Percentiles rank a stretch among this genome's conserved stretches.
Evolutionary conservation across 768 basidiomycete genomes (phyloP).

Genomic region (Coprinopsis sp.): DNA sequence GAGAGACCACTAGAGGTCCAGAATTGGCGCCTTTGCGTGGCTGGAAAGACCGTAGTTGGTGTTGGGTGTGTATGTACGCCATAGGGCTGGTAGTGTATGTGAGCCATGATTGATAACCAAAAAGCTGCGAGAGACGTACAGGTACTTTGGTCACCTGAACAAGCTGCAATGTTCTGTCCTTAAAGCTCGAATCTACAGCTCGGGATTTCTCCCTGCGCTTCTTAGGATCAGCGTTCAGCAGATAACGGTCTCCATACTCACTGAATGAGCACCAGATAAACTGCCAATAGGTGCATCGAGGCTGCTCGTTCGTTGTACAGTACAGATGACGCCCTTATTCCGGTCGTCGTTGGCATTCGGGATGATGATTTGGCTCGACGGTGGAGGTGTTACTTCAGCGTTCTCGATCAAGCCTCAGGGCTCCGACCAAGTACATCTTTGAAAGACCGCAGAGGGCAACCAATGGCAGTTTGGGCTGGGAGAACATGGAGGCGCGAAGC

Average conservation of each 20-base stretch:
- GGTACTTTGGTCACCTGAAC: slow-evolving; percentile 84
- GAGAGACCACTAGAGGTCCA: slow-evolving; percentile 90
- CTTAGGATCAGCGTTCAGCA: background rate
- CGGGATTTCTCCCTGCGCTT: slow-evolving; percentile 57
- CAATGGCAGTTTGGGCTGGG: too few species aligned
- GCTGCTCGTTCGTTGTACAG: slow-evolving; percentile 84
- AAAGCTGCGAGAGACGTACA: slow-evolving; percentile 49
- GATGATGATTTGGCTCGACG: slow-evolving; percentile 65
- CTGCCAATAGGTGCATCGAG: slow-evolving; percentile 93
- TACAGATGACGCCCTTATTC: slow-evolving; percentile 76
- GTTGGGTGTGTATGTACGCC: slow-evolving; percentile 90
- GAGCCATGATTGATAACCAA: background rate
- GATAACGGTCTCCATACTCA: slow-evolving; percentile 32
- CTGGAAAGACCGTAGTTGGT: slow-evolving; percentile 87
- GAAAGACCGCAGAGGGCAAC: too few species aligned
- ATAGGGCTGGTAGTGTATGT: slow-evolving; percentile 52
- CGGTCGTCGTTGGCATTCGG: slow-evolving; percentile 71
- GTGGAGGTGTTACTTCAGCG: slow-evolving; percentile 46
- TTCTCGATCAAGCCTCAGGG: slow-evolving; percentile 60
- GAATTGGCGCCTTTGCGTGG: slow-evolving; percentile 85
- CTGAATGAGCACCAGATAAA: slow-evolving; percentile 80
- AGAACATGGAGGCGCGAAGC: too few species aligned
- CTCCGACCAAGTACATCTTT: too few species aligned
- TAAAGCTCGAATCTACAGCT: slow-evolving; percentile 92
- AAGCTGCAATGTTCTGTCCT: slow-evolving; percentile 91